A percentile compares a stretch with the other conserved stretches of the same genome.
Conservation (phyloP, 2,329 filamentous ascomycete species). For the Pseudohalonectria lignicola region DNA sequence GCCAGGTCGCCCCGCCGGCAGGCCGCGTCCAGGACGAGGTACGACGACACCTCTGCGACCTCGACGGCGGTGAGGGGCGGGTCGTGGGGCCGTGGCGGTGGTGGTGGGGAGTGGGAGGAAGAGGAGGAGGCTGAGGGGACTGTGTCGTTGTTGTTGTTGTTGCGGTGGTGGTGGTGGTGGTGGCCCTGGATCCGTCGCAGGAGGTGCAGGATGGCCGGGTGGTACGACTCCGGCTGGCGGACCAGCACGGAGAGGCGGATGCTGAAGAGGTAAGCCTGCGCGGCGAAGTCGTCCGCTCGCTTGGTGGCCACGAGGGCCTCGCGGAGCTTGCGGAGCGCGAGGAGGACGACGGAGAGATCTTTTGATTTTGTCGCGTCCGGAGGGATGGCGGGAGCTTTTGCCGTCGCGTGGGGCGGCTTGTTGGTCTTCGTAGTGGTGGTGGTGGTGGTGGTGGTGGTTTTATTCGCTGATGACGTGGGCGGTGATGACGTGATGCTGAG, state of each 20-base stretch:
- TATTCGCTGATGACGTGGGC: background rate
- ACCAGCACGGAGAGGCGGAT: slow-evolving; percentile 74
- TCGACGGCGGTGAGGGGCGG: slow-evolving; percentile 58
- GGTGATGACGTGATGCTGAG: slow-evolving; percentile 28
- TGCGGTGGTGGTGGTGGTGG: slow-evolving; percentile 19
- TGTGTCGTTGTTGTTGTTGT: no score
- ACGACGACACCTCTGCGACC: slow-evolving; percentile 66
- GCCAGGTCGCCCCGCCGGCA: slow-evolving; percentile 69
- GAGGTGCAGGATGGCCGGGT: slow-evolving; percentile 74
- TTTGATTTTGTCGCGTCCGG: slow-evolving; percentile 32
- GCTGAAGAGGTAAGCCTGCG: slow-evolving; percentile 86
- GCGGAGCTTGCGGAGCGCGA: slow-evolving; percentile 81
- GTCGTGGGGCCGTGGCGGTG: background rate
- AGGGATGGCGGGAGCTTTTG: slow-evolving; percentile 6
- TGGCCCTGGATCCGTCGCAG: slow-evolving; percentile 58
- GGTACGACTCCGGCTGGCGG: slow-evolving; percentile 77
- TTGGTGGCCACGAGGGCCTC: slow-evolving; percentile 78
- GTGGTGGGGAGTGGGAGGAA: background rate
- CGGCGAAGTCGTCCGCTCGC: slow-evolving; percentile 68
- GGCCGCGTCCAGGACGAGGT: slow-evolving; percentile 77
- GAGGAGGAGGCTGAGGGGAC: background rate
- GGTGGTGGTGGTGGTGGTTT: background rate
- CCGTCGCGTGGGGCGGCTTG: slow-evolving; percentile 6
- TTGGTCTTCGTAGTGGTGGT: background rate
- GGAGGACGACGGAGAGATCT: slow-evolving; percentile 63